phyloP scores from a whole-genome alignment of 257 asterid genomes.

The Fraxinus pennsylvanica region DNA sequence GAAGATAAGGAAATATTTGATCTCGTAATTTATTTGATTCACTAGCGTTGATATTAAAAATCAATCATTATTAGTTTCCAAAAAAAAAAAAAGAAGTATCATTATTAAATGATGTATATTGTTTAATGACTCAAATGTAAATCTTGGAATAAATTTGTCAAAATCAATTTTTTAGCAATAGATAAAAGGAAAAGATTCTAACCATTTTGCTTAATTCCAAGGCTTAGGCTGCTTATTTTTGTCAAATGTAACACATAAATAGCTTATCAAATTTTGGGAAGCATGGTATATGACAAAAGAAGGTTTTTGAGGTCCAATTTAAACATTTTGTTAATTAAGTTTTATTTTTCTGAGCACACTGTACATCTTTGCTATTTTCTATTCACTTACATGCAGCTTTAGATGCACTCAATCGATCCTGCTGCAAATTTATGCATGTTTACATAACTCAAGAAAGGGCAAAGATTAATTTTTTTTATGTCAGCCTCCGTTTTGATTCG shows the following conservation, averaged over 20 bases:
- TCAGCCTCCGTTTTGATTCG: too few species aligned
- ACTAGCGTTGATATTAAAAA: too few species aligned
- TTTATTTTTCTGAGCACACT: neutral
- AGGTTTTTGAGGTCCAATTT: too few species aligned
- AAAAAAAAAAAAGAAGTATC: too few species aligned
- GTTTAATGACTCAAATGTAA: neutral
- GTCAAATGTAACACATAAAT: neutral
- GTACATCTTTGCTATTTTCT: neutral
- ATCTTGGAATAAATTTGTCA: too few species aligned
- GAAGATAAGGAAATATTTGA: neutral
- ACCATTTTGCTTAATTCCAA: neutral
- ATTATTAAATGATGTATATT: too few species aligned
- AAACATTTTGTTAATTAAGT: too few species aligned
- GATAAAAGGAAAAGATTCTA: too few species aligned
- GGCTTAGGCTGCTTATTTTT: neutral
- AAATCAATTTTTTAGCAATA: neutral
- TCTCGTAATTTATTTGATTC: neutral
- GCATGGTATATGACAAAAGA: neutral
- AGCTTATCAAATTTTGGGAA: neutral
- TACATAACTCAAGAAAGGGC: too few species aligned
- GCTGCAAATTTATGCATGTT: too few species aligned
- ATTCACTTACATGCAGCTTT: constrained; percentile 1
- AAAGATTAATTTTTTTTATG: too few species aligned
- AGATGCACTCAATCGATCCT: neutral
- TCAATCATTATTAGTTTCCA: too few species aligned